Percentiles rank a stretch among this genome's conserved stretches.
phyloP scores from a whole-genome alignment of 352 stramenopile species.

The Phytophthora macrochlamydospora region DNA sequence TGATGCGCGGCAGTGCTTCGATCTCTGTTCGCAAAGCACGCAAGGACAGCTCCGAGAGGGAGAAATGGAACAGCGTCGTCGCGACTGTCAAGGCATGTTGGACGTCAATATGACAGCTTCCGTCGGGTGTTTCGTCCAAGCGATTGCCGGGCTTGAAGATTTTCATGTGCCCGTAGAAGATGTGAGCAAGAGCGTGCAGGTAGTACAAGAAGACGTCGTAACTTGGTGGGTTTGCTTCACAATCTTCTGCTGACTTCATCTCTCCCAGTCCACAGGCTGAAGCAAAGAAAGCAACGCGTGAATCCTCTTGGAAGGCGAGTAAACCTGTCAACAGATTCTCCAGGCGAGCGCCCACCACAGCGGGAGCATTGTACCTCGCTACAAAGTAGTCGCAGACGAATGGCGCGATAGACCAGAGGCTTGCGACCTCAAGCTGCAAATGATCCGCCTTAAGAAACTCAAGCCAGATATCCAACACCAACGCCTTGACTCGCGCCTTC shows the following conservation, averaged over 20 bases:
- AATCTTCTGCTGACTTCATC: constrained; percentile 15
- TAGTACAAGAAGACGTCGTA: constrained; percentile 80
- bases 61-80: constrained; percentile 50
- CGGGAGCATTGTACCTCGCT: constrained; percentile 51
- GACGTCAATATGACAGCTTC: constrained; percentile 49
- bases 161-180: constrained; percentile 78
- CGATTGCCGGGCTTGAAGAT: constrained; percentile 64
- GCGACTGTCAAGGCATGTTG: constrained; percentile 37
- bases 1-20: constrained; percentile 29
- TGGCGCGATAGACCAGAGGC: constrained; percentile 55
- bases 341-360: constrained; percentile 59
- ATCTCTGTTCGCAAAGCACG: constrained; percentile 41
- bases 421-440: constrained; percentile 57
- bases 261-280: constrained; percentile 45
- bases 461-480: constrained; percentile 75
- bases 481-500: constrained; percentile 34
- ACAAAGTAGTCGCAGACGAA: constrained; percentile 81
- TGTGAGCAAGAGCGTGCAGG: constrained; percentile 58
- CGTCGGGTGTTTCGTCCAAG: constrained; percentile 60
- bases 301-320: constrained; percentile 47
- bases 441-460: constrained; percentile 78
- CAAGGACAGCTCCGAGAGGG: constrained; percentile 43
- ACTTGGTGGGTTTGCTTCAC: constrained; percentile 17
- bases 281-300: constrained; percentile 69
- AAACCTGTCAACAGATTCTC: constrained; percentile 54